Percentiles rank a stretch among this genome's conserved stretches.
These are phyloP conservation scores for Aspergillus costaricaensis DNA, from an alignment of 2,329 filamentous ascomycete genomes.

Conservation along the genomic window DNA sequence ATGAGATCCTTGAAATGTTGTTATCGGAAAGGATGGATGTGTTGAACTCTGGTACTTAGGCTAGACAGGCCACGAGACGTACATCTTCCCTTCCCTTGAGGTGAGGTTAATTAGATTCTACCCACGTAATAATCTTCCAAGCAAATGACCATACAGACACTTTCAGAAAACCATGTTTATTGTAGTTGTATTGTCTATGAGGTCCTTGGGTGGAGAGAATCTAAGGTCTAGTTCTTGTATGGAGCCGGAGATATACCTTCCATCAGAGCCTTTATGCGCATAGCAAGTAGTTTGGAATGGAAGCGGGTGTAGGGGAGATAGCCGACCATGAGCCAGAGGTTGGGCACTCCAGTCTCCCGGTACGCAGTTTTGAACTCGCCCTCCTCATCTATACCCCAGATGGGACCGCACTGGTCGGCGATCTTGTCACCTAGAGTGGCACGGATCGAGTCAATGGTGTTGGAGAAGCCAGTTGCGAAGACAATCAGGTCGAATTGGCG, in stretches of 20 bases:
- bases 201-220: too few species aligned
- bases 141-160: too few species aligned
- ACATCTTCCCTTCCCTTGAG: too few species aligned
- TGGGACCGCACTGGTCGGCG: constrained; percentile 24
- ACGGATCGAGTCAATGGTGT: constrained; percentile 28
- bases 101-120: too few species aligned
- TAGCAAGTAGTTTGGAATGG: constrained; percentile 37
- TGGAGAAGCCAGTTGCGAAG: constrained; percentile 32
- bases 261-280: constrained; percentile 35
- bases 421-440: constrained; percentile 28
- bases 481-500: constrained; percentile 35
- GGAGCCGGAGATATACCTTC: constrained; percentile 9
- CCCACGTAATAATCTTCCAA: too few species aligned
- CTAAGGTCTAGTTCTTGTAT: constrained; percentile 2
- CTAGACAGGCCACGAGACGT: too few species aligned
- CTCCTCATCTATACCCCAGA: constrained; percentile 34
- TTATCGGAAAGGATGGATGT: too few species aligned
- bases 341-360: constrained; percentile 36
- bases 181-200: too few species aligned
- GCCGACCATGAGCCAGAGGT: constrained; percentile 44
- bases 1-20: too few species aligned
- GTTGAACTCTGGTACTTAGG: too few species aligned
- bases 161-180: too few species aligned
- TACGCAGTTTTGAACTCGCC: constrained; percentile 34
- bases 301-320: constrained; percentile 39